These are phyloP conservation scores for Diplocarpon mali DNA, from an alignment of 2,329 filamentous ascomycete genomes.

Conservation along the genomic window DNA sequence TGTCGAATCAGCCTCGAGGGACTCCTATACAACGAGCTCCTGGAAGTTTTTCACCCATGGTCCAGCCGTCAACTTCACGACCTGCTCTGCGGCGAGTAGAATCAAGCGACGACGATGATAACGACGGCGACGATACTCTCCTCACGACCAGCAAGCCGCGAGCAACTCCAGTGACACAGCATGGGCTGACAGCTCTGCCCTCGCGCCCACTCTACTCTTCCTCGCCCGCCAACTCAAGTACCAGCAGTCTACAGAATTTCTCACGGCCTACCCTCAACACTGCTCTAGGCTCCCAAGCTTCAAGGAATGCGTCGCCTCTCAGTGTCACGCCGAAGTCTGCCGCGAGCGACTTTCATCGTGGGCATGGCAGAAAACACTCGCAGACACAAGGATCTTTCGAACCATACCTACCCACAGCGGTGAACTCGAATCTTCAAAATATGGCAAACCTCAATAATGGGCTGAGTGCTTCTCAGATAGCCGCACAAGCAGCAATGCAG, in stretches of 20 bases:
- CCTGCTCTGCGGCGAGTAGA: constrained; percentile 35
- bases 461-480: constrained; percentile 62
- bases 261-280: constrained; percentile 37
- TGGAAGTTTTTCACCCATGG: constrained; percentile 26
- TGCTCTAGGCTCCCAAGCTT: constrained; percentile 6
- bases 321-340: constrained; percentile 31
- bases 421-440: constrained; percentile 27
- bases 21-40: constrained; percentile 17
- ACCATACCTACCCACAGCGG: constrained; percentile 53
- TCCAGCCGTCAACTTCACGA: constrained; percentile 28
- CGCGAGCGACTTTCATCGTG: constrained; percentile 24
- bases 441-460: constrained; percentile 28
- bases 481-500: constrained; percentile 65
- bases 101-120: constrained; percentile 35
- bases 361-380: constrained; percentile 55
- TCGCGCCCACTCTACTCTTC: constrained; percentile 40
- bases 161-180: constrained; percentile 18
- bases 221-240: constrained; percentile 37
- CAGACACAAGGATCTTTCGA: constrained; percentile 70
- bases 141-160: constrained; percentile 38
- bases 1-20: constrained; percentile 14
- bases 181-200: constrained; percentile 18
- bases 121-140: constrained; percentile 25
- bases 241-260: constrained; percentile 41
- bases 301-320: constrained; percentile 32